These are phyloP conservation scores for Ophiocordyceps camponoti-saundersi DNA, from an alignment of 2,329 filamentous ascomycete genomes.

Conservation along the genomic window DNA sequence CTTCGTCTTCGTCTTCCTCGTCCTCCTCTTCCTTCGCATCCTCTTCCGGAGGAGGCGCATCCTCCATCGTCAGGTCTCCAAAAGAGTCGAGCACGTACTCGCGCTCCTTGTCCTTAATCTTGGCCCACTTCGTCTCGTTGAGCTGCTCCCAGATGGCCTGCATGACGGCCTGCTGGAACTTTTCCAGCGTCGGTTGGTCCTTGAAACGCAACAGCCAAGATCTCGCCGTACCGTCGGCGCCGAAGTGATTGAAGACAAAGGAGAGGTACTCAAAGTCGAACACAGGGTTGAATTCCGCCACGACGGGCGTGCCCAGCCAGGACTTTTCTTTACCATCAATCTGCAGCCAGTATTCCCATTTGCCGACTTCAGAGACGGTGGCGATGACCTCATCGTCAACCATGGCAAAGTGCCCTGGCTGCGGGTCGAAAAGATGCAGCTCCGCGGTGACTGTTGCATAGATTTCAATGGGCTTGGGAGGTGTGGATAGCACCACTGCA, in stretches of 20 bases:
- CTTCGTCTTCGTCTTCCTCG: slow-evolving; percentile 41
- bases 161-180: slow-evolving; percentile 87
- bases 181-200: slow-evolving; percentile 62
- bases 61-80: slow-evolving; percentile 85
- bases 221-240: slow-evolving; percentile 72
- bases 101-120: slow-evolving; percentile 78
- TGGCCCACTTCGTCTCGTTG: slow-evolving; percentile 87
- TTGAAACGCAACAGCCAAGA: slow-evolving; percentile 93
- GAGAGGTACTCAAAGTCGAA: slow-evolving; percentile 99
- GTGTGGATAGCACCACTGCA: background rate
- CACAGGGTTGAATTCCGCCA: slow-evolving; percentile 88
- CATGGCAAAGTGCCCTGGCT: slow-evolving; percentile 66
- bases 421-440: slow-evolving; percentile 85
- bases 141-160: slow-evolving; percentile 92
- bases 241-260: slow-evolving; percentile 97
- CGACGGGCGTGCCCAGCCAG: slow-evolving; percentile 74
- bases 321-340: slow-evolving; percentile 59
- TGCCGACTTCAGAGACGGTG: slow-evolving; percentile 69
- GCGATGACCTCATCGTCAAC: slow-evolving; percentile 63
- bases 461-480: slow-evolving; percentile 55
- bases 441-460: slow-evolving; percentile 64
- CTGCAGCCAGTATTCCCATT: slow-evolving; percentile 94
- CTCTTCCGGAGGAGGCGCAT: slow-evolving; percentile 33
- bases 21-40: slow-evolving; percentile 37
- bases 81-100: slow-evolving; percentile 95